Evolutionary conservation across 2,329 filamentous ascomycete genomes (phyloP), one percentile per base, ranked within the genome.

Genomic region (Exophiala bonariae): DNA sequence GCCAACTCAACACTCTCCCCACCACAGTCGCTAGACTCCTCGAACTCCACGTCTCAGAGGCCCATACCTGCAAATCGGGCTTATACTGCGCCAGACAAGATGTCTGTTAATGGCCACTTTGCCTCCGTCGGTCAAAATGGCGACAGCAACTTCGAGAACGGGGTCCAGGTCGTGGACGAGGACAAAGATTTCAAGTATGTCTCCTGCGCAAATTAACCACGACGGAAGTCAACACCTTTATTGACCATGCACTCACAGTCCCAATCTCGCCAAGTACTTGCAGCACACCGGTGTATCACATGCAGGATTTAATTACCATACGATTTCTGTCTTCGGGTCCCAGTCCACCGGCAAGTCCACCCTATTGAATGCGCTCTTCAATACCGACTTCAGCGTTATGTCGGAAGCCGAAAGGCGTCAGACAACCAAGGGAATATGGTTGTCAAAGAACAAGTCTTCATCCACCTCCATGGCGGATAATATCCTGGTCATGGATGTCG

Each of bases 341-440:
- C 93, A 99, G 76, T 97, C 93, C 17, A 99, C 93, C 28, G 93
- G 93, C 60, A 99, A 99, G 75, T 97, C 93, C 36, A 99, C 93
- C 4, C 80, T 99, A 36, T 83, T 99, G 56, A 99, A 99, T 75
- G 79, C 92, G 70, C 83, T 99, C 47, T 99, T 99, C 67, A 89
- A 89, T 55, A 99, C 93, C 58, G 80, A 91, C 47, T 99, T 99
- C 74, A 92, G 89, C 59, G 92, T 99, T 66, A 99, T 99, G 93
- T 89, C 89, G 61, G 93, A 99, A 77, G 79, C 83, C 54, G 90
- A 96, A 69, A 83, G 93, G 56, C 85, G 90, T 53, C 93, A 99
- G 77, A 99, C 93, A 0, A 99, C 93, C 35, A 99, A 97, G 76
- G 93, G 93, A 65, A 99, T 99, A 66, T 99, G 93, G 93, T 86